Conservation (phyloP, 2,329 filamentous ascomycete genomes). For the Trichoderma oligosporum region DNA sequence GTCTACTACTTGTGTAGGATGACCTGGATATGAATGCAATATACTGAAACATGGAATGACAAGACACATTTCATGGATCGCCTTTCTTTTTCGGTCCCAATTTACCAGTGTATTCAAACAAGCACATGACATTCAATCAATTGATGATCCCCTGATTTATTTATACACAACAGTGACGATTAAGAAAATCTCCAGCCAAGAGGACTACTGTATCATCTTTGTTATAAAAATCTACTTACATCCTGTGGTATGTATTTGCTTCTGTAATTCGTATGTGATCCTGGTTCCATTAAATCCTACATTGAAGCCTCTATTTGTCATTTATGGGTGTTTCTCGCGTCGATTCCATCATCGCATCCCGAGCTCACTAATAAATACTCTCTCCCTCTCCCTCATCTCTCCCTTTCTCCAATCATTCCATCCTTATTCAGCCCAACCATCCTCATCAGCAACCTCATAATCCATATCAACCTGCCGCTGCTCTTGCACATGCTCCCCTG, state of each 20-base stretch:
- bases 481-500: constrained; percentile 26
- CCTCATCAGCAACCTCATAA: constrained; percentile 52
- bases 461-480: constrained; percentile 45
- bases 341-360: neutral
- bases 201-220: neutral
- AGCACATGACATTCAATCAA: no score
- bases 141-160: no score
- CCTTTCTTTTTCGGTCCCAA: neutral
- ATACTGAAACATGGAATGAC: neutral
- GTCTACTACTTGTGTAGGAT: neutral
- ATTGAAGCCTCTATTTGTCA: no score
- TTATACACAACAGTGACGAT: neutral
- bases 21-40: neutral
- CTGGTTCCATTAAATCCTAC: no score
- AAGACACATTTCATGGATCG: neutral
- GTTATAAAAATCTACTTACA: neutral
- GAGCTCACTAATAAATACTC: neutral
- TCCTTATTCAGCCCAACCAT: constrained; percentile 39
- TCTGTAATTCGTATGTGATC: no score
- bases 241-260: neutral
- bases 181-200: neutral
- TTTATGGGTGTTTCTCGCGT: neutral
- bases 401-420: neutral
- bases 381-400: neutral
- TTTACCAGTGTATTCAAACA: no score